Percentiles rank a stretch among this genome's conserved stretches.
phyloP scores from a whole-genome alignment of 2,329 filamentous ascomycete genomes.

The Phyllosticta citriasiana region DNA sequence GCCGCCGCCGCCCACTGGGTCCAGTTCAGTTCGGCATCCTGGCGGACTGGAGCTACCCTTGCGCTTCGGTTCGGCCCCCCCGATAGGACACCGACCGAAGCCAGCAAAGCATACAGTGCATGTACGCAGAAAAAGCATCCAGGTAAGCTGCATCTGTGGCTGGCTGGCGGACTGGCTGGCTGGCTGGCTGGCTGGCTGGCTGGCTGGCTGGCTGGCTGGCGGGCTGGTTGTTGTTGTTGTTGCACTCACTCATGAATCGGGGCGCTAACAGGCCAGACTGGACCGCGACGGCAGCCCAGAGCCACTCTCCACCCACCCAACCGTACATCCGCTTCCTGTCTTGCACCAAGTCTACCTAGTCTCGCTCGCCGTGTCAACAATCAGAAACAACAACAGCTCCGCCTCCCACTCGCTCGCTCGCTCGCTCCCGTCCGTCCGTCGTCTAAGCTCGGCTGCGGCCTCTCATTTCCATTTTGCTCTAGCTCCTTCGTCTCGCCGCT shows the following conservation, averaged over 20 bases:
- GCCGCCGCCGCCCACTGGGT: not conserved
- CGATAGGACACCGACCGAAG: too few species aligned
- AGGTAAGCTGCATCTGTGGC: too few species aligned
- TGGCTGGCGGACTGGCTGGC: too few species aligned
- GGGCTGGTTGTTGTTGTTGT: too few species aligned
- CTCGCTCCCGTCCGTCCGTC: not conserved
- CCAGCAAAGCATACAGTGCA: too few species aligned
- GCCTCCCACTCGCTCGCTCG: conserved; percentile 2
- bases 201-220: too few species aligned
- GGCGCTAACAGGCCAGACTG: not conserved
- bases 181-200: too few species aligned
- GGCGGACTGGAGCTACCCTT: not conserved
- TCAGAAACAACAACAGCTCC: conserved; percentile 5
- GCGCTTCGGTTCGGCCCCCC: too few species aligned
- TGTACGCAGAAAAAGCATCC: too few species aligned
- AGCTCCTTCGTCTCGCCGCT: too few species aligned
- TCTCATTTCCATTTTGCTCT: not conserved
- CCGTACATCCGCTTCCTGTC: not conserved
- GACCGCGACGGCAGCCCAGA: not conserved
- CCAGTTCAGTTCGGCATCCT: not conserved
- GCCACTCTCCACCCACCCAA: not conserved
- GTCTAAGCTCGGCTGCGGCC: not conserved
- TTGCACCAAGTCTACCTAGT: not conserved
- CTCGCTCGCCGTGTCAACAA: not conserved
- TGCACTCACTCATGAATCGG: too few species aligned